A percentile compares a stretch with the other conserved stretches of the same genome.
Evolutionary conservation across 345 rosid species (phyloP).

Genomic region (Cardamine resedifolia): DNA sequence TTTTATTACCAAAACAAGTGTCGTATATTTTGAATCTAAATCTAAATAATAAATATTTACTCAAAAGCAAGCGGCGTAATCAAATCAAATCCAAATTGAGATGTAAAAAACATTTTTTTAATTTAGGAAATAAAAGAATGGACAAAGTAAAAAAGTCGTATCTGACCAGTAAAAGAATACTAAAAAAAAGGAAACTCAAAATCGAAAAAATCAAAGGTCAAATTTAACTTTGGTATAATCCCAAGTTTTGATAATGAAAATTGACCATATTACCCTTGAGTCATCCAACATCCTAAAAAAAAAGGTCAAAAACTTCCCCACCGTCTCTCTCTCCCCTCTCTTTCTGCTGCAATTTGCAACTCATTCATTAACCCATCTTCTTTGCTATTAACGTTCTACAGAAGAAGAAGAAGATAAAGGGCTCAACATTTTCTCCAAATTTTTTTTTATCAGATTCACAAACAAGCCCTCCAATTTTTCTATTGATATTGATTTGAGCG

Average conservation of each 20-base stretch:
- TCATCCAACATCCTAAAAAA: constrained; percentile 25
- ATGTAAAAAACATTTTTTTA: neutral
- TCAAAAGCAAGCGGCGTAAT: constrained; percentile 13
- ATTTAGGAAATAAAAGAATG: constrained; percentile 2
- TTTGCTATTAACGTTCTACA: neutral
- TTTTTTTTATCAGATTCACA: too few relatives aligned
- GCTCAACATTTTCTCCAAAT: neutral
- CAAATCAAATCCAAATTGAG: constrained; percentile 23
- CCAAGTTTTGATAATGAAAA: constrained; percentile 20
- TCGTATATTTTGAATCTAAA: neutral
- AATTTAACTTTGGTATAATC: constrained; percentile 42
- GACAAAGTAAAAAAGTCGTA: constrained; percentile 37
- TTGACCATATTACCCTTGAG: constrained; percentile 37
- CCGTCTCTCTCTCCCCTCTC: constrained; percentile 34
- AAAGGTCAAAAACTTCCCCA: constrained; percentile 43
- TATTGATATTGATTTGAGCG: neutral
- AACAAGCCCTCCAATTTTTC: neutral
- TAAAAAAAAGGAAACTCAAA: constrained; percentile 3
- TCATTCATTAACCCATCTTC: constrained; percentile 21
- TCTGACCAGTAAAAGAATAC: constrained; percentile 25
- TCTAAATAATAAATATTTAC: too few relatives aligned
- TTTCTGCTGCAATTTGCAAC: constrained; percentile 23
- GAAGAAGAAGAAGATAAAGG: neutral
- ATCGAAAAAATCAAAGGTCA: constrained; percentile 35
- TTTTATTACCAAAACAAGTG: neutral